Percentiles rank a stretch among this genome's conserved stretches.
These are phyloP conservation scores for Lagerstroemia speciosa DNA, from an alignment of 345 rosid species.

Conservation along the genomic window DNA sequence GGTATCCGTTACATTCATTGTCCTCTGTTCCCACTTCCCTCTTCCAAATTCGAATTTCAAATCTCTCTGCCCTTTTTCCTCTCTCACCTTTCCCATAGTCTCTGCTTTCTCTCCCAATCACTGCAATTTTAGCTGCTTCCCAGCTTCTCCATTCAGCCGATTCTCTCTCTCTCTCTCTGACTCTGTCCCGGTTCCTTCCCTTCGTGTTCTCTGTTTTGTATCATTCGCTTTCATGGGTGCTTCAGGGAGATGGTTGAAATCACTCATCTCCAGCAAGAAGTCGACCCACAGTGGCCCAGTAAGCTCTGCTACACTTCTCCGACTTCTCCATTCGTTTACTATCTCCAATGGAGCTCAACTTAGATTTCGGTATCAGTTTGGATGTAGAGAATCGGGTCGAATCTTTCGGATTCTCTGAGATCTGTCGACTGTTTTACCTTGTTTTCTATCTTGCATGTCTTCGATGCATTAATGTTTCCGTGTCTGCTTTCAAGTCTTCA, in stretches of 20 bases:
- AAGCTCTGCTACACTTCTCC: not conserved
- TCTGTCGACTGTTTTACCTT: not conserved
- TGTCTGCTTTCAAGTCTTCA: not conserved
- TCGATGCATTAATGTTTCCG: not conserved
- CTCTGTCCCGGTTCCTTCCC: not conserved
- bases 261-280: slow-evolving; percentile 12
- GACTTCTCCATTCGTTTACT: too few relatives aligned
- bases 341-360: not conserved
- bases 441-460: not conserved
- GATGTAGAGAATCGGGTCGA: not conserved
- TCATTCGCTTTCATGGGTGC: slow-evolving; percentile 9
- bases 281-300: slow-evolving; percentile 30
- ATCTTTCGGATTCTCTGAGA: too few relatives aligned
- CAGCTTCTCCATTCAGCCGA: not conserved
- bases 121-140: slow-evolving; percentile 1
- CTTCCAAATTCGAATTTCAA: slow-evolving; percentile 13
- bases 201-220: not conserved
- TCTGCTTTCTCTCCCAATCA: not conserved
- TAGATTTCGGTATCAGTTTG: not conserved
- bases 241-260: slow-evolving; percentile 14
- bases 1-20: slow-evolving; percentile 8
- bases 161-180: not conserved
- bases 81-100: not conserved
- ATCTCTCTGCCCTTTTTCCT: not conserved
- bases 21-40: not conserved